A percentile compares a stretch with the other conserved stretches of the same genome.
These are phyloP conservation scores for Petunia secreta DNA, from an alignment of 257 asterid species.

Conservation along the genomic window DNA sequence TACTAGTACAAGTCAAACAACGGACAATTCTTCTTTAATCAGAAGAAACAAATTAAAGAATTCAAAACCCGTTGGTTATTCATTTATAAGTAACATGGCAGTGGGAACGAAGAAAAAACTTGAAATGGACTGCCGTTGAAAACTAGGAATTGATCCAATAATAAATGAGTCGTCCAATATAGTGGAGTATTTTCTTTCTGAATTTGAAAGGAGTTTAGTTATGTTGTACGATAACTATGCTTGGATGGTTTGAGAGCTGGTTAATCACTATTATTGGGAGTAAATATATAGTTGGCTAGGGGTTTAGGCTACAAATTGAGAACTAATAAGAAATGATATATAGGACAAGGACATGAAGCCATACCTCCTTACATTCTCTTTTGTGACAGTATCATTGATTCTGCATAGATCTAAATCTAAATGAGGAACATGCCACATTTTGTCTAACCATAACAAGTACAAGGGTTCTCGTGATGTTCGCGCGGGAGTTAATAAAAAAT, in stretches of 20 bases:
- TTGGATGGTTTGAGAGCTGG: neutral
- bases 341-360: neutral
- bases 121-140: neutral
- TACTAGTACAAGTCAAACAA: slow-evolving; percentile 18
- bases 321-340: neutral
- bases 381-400: too few species aligned
- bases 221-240: neutral
- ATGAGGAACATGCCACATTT: neutral
- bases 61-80: neutral
- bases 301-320: neutral
- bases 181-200: too few species aligned
- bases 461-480: neutral
- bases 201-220: neutral
- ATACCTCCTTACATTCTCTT: neutral
- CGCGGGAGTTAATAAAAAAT: neutral
- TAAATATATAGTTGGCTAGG: neutral
- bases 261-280: neutral
- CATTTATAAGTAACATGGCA: neutral
- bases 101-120: neutral
- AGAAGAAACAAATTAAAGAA: neutral
- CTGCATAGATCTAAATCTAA: neutral
- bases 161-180: slow-evolving; percentile 14
- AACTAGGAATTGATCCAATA: neutral
- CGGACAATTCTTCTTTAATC: neutral
- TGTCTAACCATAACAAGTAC: too few species aligned